Percentiles rank a stretch among this genome's conserved stretches.
Conservation (phyloP, 108 stramenopile genomes). For the Pseudonitzschia multiseries region DNA sequence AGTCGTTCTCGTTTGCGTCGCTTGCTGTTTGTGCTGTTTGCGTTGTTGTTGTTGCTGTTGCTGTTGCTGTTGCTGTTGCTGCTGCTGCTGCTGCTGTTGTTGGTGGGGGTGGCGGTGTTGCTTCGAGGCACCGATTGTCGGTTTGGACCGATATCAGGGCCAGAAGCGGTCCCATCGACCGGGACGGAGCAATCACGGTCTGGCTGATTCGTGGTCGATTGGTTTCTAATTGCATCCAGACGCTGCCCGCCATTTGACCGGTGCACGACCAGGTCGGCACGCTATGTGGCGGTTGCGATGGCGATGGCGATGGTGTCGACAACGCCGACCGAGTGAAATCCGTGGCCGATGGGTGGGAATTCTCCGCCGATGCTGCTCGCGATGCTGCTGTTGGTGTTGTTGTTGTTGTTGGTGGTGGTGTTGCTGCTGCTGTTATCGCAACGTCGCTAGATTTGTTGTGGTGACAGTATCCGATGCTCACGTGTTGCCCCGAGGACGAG, state of each 20-base stretch:
- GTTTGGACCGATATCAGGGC: slow-evolving; percentile 22
- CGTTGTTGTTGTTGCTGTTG: not conserved
- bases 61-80: not conserved
- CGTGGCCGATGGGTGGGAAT: too few relatives aligned
- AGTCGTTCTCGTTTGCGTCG: too few relatives aligned
- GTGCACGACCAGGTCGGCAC: slow-evolving; percentile 17
- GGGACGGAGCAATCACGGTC: not conserved
- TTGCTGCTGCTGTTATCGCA: too few relatives aligned
- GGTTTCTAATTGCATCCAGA: slow-evolving; percentile 31
- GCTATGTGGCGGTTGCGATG: not conserved
- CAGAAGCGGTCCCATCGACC: slow-evolving; percentile 31
- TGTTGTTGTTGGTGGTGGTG: too few relatives aligned
- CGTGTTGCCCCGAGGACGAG: slow-evolving; percentile 5
- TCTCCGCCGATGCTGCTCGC: too few relatives aligned
- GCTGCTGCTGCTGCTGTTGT: not conserved
- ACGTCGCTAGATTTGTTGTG: not conserved
- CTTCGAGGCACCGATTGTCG: slow-evolving; percentile 4
- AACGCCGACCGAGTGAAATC: too few relatives aligned
- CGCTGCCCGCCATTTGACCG: slow-evolving; percentile 27
- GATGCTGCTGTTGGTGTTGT: too few relatives aligned
- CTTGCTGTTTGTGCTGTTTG: too few relatives aligned
- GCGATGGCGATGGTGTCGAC: too few relatives aligned
- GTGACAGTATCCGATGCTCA: slow-evolving; percentile 27
- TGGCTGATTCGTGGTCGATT: not conserved
- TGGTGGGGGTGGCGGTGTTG: not conserved